Percentiles rank a stretch among this genome's conserved stretches.
phyloP scores from a whole-genome alignment of 495 filamentous ascomycete genomes.

The Penicillium turbatum region DNA sequence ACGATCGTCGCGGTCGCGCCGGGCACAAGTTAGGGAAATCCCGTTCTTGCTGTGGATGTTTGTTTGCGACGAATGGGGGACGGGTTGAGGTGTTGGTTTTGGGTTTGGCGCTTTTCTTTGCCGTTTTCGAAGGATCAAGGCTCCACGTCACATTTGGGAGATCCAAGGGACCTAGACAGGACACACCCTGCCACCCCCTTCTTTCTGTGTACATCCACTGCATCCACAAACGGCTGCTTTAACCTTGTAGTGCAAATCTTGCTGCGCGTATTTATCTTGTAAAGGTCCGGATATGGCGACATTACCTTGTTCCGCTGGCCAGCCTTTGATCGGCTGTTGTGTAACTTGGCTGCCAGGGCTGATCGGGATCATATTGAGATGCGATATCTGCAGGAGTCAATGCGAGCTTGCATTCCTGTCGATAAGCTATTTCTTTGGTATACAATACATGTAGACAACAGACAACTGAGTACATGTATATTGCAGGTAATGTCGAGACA shows the following conservation, averaged over 20 bases:
- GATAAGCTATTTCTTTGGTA: not conserved
- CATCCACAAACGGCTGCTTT: not conserved
- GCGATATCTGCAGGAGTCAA: not conserved
- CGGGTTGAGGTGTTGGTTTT: too few species aligned
- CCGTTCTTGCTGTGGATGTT: too few species aligned
- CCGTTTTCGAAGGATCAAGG: not conserved
- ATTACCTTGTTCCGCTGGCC: not conserved
- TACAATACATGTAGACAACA: not conserved
- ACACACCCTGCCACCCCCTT: slow-evolving; percentile 1
- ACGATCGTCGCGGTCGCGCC: slow-evolving; percentile 6
- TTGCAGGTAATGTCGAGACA: not conserved
- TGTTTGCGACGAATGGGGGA: too few species aligned
- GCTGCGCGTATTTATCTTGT: not conserved
- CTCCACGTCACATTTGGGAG: slow-evolving; percentile 1
- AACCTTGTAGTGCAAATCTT: not conserved
- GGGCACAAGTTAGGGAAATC: not conserved
- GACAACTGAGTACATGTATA: not conserved
- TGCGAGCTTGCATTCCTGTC: not conserved
- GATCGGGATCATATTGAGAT: not conserved
- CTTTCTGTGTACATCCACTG: not conserved
- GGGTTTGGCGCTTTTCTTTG: not conserved
- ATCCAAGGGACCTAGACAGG: too few species aligned
- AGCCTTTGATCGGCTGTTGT: not conserved
- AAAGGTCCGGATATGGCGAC: not conserved
- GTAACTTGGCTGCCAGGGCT: not conserved